Evolutionary conservation across 352 stramenopile species (phyloP).

Genomic region (Globisporangium takayamanum): DNA sequence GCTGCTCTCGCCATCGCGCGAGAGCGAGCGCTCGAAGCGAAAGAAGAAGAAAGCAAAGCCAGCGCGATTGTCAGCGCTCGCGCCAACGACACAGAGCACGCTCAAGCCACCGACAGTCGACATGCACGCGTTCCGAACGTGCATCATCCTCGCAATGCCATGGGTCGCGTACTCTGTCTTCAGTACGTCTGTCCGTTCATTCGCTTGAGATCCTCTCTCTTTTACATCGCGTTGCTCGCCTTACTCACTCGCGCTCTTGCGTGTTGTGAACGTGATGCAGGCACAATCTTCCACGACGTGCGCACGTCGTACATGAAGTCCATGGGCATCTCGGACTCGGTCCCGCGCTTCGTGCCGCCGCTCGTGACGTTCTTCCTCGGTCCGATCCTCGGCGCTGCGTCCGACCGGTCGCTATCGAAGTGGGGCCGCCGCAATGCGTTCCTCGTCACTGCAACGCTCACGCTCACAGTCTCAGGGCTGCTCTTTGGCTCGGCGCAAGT

Average conservation of each 20-base stretch:
- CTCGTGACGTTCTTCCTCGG: slow-evolving; percentile 61
- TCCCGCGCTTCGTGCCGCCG: slow-evolving; percentile 56
- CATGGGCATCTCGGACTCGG: slow-evolving; percentile 52
- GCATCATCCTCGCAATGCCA: slow-evolving; percentile 65
- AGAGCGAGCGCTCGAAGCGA: background rate
- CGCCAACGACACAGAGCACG: background rate
- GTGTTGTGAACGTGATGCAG: slow-evolving; percentile 15
- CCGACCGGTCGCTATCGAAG: slow-evolving; percentile 63
- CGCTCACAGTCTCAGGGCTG: slow-evolving; percentile 43
- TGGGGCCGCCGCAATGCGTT: slow-evolving; percentile 68
- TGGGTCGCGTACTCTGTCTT: slow-evolving; percentile 69
- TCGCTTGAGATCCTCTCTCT: background rate
- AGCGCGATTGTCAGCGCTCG: background rate
- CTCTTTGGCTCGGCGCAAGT: slow-evolving; percentile 61
- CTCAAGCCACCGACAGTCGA: slow-evolving; percentile 1
- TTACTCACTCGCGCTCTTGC: background rate
- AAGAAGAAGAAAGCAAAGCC: background rate
- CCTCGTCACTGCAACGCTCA: slow-evolving; percentile 37
- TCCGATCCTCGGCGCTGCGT: slow-evolving; percentile 63
- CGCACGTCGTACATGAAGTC: slow-evolving; percentile 62
- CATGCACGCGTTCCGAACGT: slow-evolving; percentile 37
- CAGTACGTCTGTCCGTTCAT: slow-evolving; percentile 49
- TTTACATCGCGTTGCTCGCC: background rate
- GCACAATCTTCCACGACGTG: slow-evolving; percentile 67
- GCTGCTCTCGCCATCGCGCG: background rate